Conservation (phyloP, 306 rosid genomes). For the Begonia peltatifolia region DNA sequence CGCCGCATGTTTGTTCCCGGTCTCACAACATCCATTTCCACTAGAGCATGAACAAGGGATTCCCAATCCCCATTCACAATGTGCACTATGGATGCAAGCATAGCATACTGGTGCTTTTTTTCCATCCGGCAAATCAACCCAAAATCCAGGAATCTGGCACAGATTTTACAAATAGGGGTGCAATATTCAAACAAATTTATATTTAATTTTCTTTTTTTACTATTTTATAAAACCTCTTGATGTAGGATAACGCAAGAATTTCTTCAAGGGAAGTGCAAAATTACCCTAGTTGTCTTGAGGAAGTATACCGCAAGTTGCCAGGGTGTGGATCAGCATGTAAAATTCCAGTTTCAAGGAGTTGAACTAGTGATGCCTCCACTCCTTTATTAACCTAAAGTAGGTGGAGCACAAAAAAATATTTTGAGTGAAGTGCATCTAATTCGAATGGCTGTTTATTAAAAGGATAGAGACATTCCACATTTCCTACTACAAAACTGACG, state of each 20-base stretch:
- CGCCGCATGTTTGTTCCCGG: constrained; percentile 76
- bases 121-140: constrained; percentile 98
- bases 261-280: constrained; percentile 2
- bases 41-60: constrained; percentile 60
- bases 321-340: constrained; percentile 98
- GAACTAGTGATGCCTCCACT: constrained; percentile 79
- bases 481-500: no score
- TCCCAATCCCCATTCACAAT: constrained; percentile 96
- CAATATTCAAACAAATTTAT: not conserved
- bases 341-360: constrained; percentile 93
- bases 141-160: constrained; percentile 77
- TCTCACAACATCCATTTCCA: constrained; percentile 76
- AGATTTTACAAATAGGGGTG: constrained; percentile 11
- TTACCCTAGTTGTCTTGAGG: constrained; percentile 85
- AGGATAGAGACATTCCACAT: not conserved
- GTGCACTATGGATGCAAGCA: constrained; percentile 95
- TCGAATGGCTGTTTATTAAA: not conserved
- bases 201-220: not conserved
- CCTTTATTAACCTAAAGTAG: constrained; percentile 74
- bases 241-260: not conserved
- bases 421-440: not conserved
- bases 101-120: constrained; percentile 79
- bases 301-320: constrained; percentile 82
- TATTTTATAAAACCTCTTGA: constrained; percentile 7
- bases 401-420: constrained; percentile 7